Base-by-base conservation (phyloP, 169 alveolate genomes). In the Eimeria maxima region DNA sequence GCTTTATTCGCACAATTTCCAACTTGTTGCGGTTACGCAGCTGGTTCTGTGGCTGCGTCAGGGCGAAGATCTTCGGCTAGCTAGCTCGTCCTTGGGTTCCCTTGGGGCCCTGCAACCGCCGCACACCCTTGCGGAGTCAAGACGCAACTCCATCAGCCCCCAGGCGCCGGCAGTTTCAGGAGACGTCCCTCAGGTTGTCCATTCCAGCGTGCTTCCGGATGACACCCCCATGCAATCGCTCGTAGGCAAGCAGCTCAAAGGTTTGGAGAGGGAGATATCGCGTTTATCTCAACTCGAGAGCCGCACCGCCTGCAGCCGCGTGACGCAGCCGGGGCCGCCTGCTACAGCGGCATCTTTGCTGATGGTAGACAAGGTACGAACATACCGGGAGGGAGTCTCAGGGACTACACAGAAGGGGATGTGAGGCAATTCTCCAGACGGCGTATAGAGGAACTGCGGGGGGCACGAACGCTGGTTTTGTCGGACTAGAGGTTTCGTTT, bases 301-400 rank as follows among this genome's bases (percentile, higher is more conserved):
- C 74, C 69, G 90, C 44, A 81, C 22, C 50, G 71, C 71, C 14
- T 7, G 47, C 71, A 29, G 71, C 90, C 14, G 90, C 74, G 74
- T 55, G 45, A 81, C 71, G 73, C 90, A 81, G 50, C 90, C 90
- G 14, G 67, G 90, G 7, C 90, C 90, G 27, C 73, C 90, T 24
- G 71, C 90, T 27, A 81, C 90, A 7, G 73, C 90, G 6, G 90
- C 90, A 2, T 81, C 90, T 42, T 42, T 81, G 71, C 90, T 81
- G 13, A 55, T 81, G 90, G 90, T 81, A 22, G 90, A 81, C 45
- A 81, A 81, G 74, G 90, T 81, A 50, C n/a, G 90, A 53, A 53
- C 60, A 2, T 11, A 53, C 60, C 0, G 60, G 16, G 60, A 53
- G 16, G 60, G 16, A 53, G 16, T 7, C 0, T 14, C n/a, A n/a